Evolutionary conservation across 495 filamentous ascomycete genomes (phyloP), one percentile per base, ranked within the genome.

Genomic region (Penicillium arizonense): DNA sequence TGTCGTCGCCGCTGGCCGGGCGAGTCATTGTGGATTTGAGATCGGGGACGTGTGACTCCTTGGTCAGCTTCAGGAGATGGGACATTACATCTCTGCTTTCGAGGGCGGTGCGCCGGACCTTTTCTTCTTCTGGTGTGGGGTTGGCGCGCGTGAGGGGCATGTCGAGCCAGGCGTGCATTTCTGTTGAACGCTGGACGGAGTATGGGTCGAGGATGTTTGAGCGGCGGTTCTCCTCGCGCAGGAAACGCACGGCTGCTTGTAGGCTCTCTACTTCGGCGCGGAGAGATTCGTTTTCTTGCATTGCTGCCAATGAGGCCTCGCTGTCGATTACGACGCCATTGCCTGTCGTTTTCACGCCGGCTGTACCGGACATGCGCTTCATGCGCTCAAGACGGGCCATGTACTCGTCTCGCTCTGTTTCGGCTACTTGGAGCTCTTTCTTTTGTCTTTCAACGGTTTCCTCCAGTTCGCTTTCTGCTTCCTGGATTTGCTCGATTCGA

Each of bases 221-320:
- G 24, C 87, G 81, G n/a, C 81, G 73, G 62, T 84, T 90, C 48
- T 94, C 90, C 50, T 90, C 86, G 21, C 89, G 82, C 20, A 96
- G 73, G 70, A 85, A 93, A 40, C 86, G 83, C 13, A 97, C 83
- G 0, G 90, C 85, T 2, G 86, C 81, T 67, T 91, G 84, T 7
- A 96, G 79, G 49, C 73, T 79, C 18, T 73, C 63, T 37, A 96
- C 90, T 50, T 91, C 84, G 18, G 77, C 70, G 54, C 85, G 87
- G 24, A 93, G 83, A 13, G 72, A 69, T 52, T 90, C 83, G 71
- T 90, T 89, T 72, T 94, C 87, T 26, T 84, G 78, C 36, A 89
- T 85, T 0, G 88, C 87, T 14, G 76, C 76, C 5, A 77, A 60
- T 21, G 76, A 81, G 21, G 66, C 62, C 47, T 70, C 70, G 14